Evolutionary conservation across 2,329 filamentous ascomycete genomes (phyloP).

Genomic region (Pseudohalonectria lignicola): DNA sequence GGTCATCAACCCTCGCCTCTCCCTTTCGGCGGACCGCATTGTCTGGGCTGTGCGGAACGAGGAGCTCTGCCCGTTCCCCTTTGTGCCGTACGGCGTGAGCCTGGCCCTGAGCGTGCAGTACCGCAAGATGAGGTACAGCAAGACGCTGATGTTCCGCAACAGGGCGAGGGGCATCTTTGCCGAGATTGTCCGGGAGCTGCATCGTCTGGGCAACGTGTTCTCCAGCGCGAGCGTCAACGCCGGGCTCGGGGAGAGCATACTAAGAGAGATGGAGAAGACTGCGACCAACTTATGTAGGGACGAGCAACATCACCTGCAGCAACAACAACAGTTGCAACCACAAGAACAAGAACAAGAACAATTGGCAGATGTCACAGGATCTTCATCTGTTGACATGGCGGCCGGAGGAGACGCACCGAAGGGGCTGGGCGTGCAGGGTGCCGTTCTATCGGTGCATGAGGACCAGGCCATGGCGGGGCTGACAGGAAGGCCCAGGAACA

Average conservation of each 20-base stretch:
- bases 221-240: slow-evolving; percentile 45
- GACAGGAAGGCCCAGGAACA: too few species aligned
- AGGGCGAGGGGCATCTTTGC: slow-evolving; percentile 44
- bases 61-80: slow-evolving; percentile 40
- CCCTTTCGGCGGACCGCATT: slow-evolving; percentile 46
- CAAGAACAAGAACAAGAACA: too few species aligned
- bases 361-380: too few species aligned
- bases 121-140: slow-evolving; percentile 51
- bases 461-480: neutral
- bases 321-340: too few species aligned
- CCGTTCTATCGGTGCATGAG: too few species aligned
- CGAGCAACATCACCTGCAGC: neutral
- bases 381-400: too few species aligned
- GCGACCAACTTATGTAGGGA: slow-evolving; percentile 15
- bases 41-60: slow-evolving; percentile 41
- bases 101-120: slow-evolving; percentile 52
- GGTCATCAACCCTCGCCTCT: slow-evolving; percentile 43
- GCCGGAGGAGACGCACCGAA: neutral
- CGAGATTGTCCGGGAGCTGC: slow-evolving; percentile 40
- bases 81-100: slow-evolving; percentile 51
- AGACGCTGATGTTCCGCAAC: slow-evolving; percentile 44
- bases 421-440: neutral
- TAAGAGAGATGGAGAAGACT: slow-evolving; percentile 44
- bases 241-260: slow-evolving; percentile 40
- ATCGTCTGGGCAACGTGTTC: slow-evolving; percentile 43